A percentile compares a stretch with the other conserved stretches of the same genome.
phyloP scores from a whole-genome alignment of 202 grass and related monocot genomes.

The Musa balbisiana region DNA sequence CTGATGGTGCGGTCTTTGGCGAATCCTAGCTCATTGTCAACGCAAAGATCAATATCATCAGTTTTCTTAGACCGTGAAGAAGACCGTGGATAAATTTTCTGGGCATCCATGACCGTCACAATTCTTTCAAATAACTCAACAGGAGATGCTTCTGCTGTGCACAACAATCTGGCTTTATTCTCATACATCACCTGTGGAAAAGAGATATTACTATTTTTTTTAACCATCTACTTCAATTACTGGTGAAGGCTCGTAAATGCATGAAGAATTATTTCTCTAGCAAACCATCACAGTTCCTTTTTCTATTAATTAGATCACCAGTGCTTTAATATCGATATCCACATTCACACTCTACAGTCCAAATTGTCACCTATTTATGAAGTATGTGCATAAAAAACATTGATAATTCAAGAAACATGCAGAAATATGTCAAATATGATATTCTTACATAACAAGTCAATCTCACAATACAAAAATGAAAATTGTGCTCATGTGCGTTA shows the following conservation, averaged over 20 bases:
- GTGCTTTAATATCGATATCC: too few relatives aligned
- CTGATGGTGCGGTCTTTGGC: constrained; percentile 92
- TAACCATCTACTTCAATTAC: background rate
- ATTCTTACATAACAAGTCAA: background rate
- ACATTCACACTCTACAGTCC: background rate
- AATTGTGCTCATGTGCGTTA: too few relatives aligned
- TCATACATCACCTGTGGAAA: constrained; percentile 84
- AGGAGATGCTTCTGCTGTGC: constrained; percentile 59
- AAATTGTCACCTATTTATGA: background rate
- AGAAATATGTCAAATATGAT: background rate
- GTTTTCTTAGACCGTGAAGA: constrained; percentile 58
- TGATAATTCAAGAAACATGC: background rate
- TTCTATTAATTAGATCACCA: too few relatives aligned
- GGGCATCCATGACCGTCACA: constrained; percentile 66
- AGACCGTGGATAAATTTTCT: constrained; percentile 56
- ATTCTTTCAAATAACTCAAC: constrained; percentile 65
- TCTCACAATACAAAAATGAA: too few relatives aligned
- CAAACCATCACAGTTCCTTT: background rate
- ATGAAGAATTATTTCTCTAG: background rate
- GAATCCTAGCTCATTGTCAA: constrained; percentile 88
- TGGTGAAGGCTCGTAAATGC: background rate
- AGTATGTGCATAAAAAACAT: background rate
- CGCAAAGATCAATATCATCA: constrained; percentile 67
- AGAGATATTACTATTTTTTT: background rate
- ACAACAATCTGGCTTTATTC: constrained; percentile 74